phyloP scores from a whole-genome alignment of 1,284 basidiomycete species.

The Fistulinella staudtii region DNA sequence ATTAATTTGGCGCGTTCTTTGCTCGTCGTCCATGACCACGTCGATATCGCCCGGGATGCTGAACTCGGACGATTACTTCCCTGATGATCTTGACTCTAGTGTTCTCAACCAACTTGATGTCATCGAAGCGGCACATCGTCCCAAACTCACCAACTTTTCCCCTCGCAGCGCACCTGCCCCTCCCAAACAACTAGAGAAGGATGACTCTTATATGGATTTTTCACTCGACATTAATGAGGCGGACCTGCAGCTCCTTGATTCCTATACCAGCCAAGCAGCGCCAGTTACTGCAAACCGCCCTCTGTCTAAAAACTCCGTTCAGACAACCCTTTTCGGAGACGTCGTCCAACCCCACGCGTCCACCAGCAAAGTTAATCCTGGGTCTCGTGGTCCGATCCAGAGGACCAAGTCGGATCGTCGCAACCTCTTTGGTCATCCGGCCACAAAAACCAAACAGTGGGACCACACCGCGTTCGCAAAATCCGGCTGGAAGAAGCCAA shows the following conservation, averaged over 20 bases:
- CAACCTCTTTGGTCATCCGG: conserved; percentile 49
- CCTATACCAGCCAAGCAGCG: conserved; percentile 38
- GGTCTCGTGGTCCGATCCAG: conserved; percentile 34
- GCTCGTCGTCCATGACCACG: conserved; percentile 4
- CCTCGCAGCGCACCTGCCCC: conserved; percentile 9
- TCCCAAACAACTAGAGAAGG: conserved; percentile 23
- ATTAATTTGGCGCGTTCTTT: conserved; percentile 3
- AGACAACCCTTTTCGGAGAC: conserved; percentile 66
- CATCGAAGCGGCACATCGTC: conserved; percentile 57
- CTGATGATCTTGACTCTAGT: conserved; percentile 48
- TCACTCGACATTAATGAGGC: conserved; percentile 53
- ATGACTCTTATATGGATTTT: conserved; percentile 53
- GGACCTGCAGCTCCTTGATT: conserved; percentile 52
- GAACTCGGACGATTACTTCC: conserved; percentile 60
- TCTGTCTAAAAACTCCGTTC: conserved; percentile 42
- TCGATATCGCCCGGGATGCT: conserved; percentile 43
- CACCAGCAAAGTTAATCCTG: conserved; percentile 26
- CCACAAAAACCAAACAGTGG: conserved; percentile 75
- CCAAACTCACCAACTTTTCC: conserved; percentile 13
- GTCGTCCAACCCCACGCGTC: conserved; percentile 38
- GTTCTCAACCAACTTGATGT: conserved; percentile 55
- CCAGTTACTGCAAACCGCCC: conserved; percentile 32
- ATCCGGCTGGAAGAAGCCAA: conserved; percentile 59
- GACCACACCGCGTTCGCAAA: conserved; percentile 82
- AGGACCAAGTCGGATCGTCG: conserved; percentile 44